phyloP scores from a whole-genome alignment of 176 grass and related monocot species.

The Pontederia crassipes region DNA sequence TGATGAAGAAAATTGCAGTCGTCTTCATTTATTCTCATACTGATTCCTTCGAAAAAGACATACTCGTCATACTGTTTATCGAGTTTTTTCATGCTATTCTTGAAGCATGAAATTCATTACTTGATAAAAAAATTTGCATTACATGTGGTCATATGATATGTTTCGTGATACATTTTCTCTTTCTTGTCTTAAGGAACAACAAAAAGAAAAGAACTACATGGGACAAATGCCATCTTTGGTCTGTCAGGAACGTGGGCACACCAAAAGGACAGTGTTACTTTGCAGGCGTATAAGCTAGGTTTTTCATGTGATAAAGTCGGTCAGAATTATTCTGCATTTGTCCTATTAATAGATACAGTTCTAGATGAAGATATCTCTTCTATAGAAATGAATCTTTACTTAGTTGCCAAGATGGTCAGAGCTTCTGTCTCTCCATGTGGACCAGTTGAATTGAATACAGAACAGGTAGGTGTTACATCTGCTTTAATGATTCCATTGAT shows the following conservation, averaged over 20 bases:
- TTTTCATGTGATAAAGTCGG: constrained; percentile 10
- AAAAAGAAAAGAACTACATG: constrained; percentile 20
- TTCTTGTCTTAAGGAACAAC: constrained; percentile 12
- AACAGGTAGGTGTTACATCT: background rate
- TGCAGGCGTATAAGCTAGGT: constrained; percentile 10
- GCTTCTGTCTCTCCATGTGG: constrained; percentile 2
- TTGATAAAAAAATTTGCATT: too few relatives aligned
- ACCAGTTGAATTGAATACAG: background rate
- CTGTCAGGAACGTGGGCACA: constrained; percentile 15
- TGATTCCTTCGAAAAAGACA: too few relatives aligned
- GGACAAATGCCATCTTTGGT: constrained; percentile 2
- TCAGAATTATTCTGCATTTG: constrained; percentile 13
- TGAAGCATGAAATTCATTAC: too few relatives aligned
- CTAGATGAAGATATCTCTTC: constrained; percentile 12
- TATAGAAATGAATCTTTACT: constrained; percentile 11
- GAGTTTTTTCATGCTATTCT: too few relatives aligned
- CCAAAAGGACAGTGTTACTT: constrained; percentile 4
- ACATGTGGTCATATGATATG: too few relatives aligned
- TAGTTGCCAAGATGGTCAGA: constrained; percentile 1
- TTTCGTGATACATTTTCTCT: background rate
- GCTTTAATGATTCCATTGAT: background rate
- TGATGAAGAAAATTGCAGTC: too few relatives aligned
- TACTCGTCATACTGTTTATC: too few relatives aligned
- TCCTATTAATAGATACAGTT: constrained; percentile 5
- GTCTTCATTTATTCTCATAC: too few relatives aligned